phyloP scores from a whole-genome alignment of 2,329 filamentous ascomycete species.

The Fusarium sp. region DNA sequence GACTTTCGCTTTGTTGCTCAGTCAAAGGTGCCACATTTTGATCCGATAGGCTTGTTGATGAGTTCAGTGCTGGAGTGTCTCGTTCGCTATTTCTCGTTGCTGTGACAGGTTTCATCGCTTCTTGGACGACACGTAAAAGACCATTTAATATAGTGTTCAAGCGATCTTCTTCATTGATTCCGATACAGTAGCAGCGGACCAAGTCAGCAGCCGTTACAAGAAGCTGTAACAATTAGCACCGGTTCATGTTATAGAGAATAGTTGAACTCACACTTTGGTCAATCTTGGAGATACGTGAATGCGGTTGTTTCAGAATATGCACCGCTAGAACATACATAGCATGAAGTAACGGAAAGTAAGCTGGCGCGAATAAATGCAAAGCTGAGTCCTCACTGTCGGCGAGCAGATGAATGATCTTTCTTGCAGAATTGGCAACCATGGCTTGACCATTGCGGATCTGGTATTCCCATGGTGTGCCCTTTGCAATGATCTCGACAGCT shows the following conservation, averaged over 20 bases:
- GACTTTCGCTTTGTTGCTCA: fast-evolving
- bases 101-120: background rate
- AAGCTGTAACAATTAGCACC: background rate
- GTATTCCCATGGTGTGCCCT: slow-evolving; percentile 6
- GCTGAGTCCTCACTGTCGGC: background rate
- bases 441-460: slow-evolving; percentile 12
- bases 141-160: background rate
- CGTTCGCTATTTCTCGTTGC: fast-evolving
- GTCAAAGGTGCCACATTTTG: fast-evolving
- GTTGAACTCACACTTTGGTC: slow-evolving; percentile 7
- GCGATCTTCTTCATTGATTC: background rate
- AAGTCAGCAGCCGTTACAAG: background rate
- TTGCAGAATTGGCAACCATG: slow-evolving; percentile 5
- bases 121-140: background rate
- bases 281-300: slow-evolving; percentile 5
- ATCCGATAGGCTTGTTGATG: fast-evolving
- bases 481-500: slow-evolving; percentile 10
- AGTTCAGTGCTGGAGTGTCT: fast-evolving
- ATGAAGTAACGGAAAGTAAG: slow-evolving; percentile 1
- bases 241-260: fast-evolving
- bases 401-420: background rate
- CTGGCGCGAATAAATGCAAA: background rate
- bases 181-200: background rate
- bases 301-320: slow-evolving; percentile 4
- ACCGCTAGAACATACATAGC: slow-evolving; percentile 9